These are phyloP conservation scores for Blastomyces silverae DNA, from an alignment of 2,329 filamentous ascomycete genomes.

Conservation along the genomic window DNA sequence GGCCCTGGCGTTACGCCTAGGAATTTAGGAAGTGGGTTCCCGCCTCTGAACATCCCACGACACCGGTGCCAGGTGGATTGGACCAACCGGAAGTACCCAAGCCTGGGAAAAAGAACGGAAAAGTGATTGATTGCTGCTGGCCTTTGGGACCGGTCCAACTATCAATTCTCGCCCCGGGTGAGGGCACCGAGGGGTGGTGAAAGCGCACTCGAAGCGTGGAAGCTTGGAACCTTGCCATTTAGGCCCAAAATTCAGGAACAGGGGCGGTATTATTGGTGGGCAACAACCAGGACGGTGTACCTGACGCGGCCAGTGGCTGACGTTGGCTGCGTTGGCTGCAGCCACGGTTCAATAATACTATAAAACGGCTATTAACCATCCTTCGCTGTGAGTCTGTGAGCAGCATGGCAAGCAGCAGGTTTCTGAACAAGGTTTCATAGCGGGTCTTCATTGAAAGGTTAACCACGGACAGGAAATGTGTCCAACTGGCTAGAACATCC, in stretches of 20 bases:
- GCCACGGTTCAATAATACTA: background rate
- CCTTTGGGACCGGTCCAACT: background rate
- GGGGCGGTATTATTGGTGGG: background rate
- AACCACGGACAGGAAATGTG: background rate
- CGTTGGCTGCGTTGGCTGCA: background rate
- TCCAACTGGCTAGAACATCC: background rate
- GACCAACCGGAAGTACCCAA: background rate
- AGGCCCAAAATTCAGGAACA: background rate
- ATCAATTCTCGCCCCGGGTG: background rate
- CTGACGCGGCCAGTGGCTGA: constrained; percentile 1
- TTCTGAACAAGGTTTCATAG: background rate
- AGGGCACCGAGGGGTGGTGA: background rate
- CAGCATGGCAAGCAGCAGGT: background rate
- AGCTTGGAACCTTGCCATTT: background rate
- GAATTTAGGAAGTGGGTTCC: background rate
- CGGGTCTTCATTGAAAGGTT: background rate
- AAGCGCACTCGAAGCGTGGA: background rate
- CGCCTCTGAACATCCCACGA: background rate
- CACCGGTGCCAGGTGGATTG: background rate
- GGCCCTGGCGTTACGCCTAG: background rate
- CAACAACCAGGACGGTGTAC: background rate
- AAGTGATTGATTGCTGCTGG: background rate
- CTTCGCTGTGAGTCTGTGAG: background rate
- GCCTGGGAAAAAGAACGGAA: background rate
- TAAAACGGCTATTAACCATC: background rate